Conservation (phyloP, 2,329 filamentous ascomycete species). For the Cryphonectria naterciae region DNA sequence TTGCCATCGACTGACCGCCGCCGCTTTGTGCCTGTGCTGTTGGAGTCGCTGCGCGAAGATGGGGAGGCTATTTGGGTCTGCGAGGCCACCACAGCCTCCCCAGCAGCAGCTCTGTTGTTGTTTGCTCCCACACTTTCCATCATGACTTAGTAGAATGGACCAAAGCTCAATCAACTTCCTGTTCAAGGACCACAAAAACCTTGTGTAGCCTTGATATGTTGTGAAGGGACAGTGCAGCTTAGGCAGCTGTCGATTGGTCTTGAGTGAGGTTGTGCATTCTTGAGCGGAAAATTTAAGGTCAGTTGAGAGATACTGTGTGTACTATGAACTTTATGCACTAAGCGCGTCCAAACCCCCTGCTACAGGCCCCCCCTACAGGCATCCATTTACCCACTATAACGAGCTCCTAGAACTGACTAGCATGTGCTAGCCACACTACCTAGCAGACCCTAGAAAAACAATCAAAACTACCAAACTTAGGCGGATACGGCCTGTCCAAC, state of each 20-base stretch:
- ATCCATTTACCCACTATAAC: background rate
- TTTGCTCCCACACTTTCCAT: constrained; percentile 8
- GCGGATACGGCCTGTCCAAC: background rate
- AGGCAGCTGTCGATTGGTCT: background rate
- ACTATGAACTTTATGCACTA: background rate
- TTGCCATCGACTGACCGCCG: constrained; percentile 23
- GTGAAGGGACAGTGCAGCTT: background rate
- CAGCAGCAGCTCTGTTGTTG: background rate
- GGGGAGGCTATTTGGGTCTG: constrained; percentile 2
- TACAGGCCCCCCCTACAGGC: background rate
- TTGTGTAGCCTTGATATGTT: background rate
- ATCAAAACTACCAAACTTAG: background rate
- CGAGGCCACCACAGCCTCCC: background rate
- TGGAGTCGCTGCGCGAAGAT: constrained; percentile 25
- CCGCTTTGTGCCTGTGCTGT: constrained; percentile 24
- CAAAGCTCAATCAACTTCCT: background rate
- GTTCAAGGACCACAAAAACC: background rate
- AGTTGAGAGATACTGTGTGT: background rate
- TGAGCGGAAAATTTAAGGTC: background rate
- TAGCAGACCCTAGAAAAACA: background rate
- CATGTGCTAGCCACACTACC: background rate
- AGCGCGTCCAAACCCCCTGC: background rate
- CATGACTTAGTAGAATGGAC: background rate
- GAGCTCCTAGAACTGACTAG: background rate
- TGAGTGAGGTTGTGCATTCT: background rate